Conservation (phyloP, 352 stramenopile genomes). For the Globisporangium cystogenes region DNA sequence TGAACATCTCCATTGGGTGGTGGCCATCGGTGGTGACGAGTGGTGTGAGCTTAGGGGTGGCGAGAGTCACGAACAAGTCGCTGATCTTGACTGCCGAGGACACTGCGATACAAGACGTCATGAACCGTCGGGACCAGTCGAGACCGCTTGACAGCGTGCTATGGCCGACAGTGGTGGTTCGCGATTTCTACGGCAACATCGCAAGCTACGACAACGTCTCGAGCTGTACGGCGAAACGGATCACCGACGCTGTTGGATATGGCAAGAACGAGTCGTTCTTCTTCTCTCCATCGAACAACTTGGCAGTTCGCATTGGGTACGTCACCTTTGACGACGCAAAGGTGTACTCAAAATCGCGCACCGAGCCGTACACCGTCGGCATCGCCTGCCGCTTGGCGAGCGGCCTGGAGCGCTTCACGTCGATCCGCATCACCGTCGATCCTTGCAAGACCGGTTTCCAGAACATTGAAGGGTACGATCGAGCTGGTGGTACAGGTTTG, state of each 20-base stretch:
- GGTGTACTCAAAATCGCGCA: conserved; percentile 25
- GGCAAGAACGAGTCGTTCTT: conserved; percentile 30
- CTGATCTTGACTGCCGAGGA: not conserved
- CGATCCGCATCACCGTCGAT: conserved; percentile 39
- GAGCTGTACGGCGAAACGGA: conserved; percentile 11
- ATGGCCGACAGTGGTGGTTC: conserved; percentile 58
- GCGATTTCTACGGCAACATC: conserved; percentile 55
- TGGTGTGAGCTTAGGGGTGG: conserved; percentile 38
- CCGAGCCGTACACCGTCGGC: conserved; percentile 28
- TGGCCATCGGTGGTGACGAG: conserved; percentile 59
- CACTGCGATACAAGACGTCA: not conserved
- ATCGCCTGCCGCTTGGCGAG: conserved; percentile 37
- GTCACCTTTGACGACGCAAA: conserved; percentile 39
- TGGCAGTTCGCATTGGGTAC: conserved; percentile 31
- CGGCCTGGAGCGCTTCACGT: conserved; percentile 6
- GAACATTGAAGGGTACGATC: conserved; percentile 44
- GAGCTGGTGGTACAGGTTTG: not conserved
- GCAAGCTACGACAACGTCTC: conserved; percentile 36
- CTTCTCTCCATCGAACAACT: conserved; percentile 29
- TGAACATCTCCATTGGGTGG: conserved; percentile 35
- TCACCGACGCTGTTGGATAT: conserved; percentile 14
- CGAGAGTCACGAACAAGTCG: conserved; percentile 5
- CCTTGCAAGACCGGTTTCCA: conserved; percentile 56
- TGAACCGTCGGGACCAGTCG: not conserved
- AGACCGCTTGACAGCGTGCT: conserved; percentile 11